Evolutionary conservation across 2,329 filamentous ascomycete species (phyloP).

Genomic region (Chaetothyriales sp.): DNA sequence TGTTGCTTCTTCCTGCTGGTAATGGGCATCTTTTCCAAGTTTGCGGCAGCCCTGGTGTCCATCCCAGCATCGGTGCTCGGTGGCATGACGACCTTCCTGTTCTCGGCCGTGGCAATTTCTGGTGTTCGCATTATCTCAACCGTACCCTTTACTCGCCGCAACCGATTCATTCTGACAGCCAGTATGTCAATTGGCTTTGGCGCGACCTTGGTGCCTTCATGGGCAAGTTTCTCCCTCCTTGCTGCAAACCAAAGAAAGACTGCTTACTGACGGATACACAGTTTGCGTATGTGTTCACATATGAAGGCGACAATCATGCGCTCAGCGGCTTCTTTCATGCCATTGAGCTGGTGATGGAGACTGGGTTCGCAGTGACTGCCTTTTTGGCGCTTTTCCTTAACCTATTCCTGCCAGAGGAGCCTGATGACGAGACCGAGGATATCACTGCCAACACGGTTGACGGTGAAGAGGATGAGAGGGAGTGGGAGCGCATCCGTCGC

Average conservation of each 20-base stretch:
- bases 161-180: constrained; percentile 51
- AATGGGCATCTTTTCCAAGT: constrained; percentile 58
- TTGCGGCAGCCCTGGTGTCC: constrained; percentile 50
- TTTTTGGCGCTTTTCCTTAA: constrained; percentile 61
- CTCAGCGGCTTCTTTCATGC: constrained; percentile 43
- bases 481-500: constrained; percentile 12
- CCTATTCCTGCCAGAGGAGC: constrained; percentile 54
- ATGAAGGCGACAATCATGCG: constrained; percentile 44
- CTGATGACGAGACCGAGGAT: constrained; percentile 35
- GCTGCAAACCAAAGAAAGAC: neutral
- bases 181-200: constrained; percentile 45
- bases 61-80: constrained; percentile 41
- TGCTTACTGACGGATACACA: neutral
- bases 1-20: constrained; percentile 51
- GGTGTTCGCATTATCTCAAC: constrained; percentile 51
- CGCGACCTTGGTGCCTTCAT: constrained; percentile 33
- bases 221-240: constrained; percentile 22
- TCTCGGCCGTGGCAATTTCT: constrained; percentile 49
- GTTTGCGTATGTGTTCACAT: constrained; percentile 29
- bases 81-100: constrained; percentile 48
- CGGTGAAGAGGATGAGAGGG: constrained; percentile 6
- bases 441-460: constrained; percentile 2
- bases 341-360: constrained; percentile 55
- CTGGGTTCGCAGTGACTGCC: constrained; percentile 47
- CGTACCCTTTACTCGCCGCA: constrained; percentile 48